Conservation (phyloP, 2,329 filamentous ascomycete genomes). For the Colletotrichum neosansevieriae region DNA sequence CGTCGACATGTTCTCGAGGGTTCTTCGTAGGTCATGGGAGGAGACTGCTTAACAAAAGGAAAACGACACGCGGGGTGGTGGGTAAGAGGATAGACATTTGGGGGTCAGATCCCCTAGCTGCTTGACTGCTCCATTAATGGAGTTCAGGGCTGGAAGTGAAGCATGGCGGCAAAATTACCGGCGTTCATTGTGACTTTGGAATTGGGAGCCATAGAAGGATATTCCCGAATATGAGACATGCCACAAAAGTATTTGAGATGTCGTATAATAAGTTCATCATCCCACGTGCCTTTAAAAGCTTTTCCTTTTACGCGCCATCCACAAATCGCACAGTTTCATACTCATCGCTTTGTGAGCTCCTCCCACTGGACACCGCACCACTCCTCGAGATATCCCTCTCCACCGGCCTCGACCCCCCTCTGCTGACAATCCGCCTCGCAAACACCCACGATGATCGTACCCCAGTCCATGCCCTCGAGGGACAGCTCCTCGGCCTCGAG, state of each 20-base stretch:
- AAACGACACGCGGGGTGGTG: not conserved
- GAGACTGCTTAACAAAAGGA: conserved; percentile 69
- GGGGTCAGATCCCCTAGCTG: conserved; percentile 26
- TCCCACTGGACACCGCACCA: conserved; percentile 99
- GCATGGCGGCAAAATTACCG: conserved; percentile 43
- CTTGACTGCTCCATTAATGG: conserved; percentile 36
- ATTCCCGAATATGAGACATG: conserved; percentile 42
- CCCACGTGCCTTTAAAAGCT: not conserved
- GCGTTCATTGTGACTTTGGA: conserved; percentile 42
- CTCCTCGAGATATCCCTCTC: conserved; percentile 87
- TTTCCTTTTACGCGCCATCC: conserved; percentile 43
- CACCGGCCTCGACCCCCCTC: conserved; percentile 66
- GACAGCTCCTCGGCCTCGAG: conserved; percentile 82
- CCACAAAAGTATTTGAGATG: conserved; percentile 31
- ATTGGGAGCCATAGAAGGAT: conserved; percentile 41
- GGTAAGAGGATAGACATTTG: conserved; percentile 23
- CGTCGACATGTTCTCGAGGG: conserved; percentile 85
- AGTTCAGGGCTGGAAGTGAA: conserved; percentile 39
- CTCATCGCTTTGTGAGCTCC: conserved; percentile 67
- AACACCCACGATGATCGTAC: conserved; percentile 88
- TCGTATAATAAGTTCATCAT: conserved; percentile 23
- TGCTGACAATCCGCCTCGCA: conserved; percentile 84
- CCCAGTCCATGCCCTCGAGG: conserved; percentile 96
- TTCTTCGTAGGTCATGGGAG: conserved; percentile 88
- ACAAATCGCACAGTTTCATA: conserved; percentile 39